phyloP scores from a whole-genome alignment of 768 basidiomycete genomes.

The Kwoniella bestiolae region DNA sequence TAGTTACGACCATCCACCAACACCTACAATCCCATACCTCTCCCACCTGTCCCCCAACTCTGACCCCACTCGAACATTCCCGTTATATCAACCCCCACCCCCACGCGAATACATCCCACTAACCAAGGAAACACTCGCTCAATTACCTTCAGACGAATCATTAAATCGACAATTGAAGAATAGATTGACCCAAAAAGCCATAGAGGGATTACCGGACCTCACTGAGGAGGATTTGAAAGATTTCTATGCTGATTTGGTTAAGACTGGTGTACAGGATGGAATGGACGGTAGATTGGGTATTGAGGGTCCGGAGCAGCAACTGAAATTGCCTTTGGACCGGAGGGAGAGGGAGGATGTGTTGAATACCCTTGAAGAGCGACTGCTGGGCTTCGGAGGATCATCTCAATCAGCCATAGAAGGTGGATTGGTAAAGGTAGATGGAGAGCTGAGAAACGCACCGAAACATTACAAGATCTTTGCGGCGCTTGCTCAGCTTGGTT shows the following conservation, averaged over 20 bases:
- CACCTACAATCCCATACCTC: conserved; percentile 2
- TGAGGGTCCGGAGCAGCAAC: conserved; percentile 7
- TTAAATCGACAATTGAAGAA: conserved; percentile 11
- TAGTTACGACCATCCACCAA: conserved; percentile 5
- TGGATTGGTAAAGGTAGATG: not conserved
- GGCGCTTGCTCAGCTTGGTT: conserved; percentile 6
- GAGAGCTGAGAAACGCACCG: not conserved
- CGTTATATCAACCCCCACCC: conserved; percentile 13
- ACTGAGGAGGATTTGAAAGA: conserved; percentile 23
- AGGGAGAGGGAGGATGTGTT: conserved; percentile 19
- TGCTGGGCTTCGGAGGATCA: conserved; percentile 8
- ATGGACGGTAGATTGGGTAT: not conserved
- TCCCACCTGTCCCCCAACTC: conserved; percentile 7
- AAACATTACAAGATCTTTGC: conserved; percentile 5
- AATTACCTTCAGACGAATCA: conserved; percentile 8
- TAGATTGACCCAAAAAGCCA: conserved; percentile 15
- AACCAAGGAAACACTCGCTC: conserved; percentile 13
- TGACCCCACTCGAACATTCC: conserved; percentile 4
- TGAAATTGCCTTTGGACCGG: conserved; percentile 8
- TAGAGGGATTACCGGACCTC: conserved; percentile 19
- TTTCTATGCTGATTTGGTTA: conserved; percentile 30
- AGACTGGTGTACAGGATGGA: conserved; percentile 7
- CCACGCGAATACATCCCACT: conserved; percentile 14
- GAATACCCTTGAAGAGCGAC: conserved; percentile 6
- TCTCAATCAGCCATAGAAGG: not conserved